Conservation (phyloP, 371 early-diverging fungal genomes). For the Mucor velutinosus region DNA sequence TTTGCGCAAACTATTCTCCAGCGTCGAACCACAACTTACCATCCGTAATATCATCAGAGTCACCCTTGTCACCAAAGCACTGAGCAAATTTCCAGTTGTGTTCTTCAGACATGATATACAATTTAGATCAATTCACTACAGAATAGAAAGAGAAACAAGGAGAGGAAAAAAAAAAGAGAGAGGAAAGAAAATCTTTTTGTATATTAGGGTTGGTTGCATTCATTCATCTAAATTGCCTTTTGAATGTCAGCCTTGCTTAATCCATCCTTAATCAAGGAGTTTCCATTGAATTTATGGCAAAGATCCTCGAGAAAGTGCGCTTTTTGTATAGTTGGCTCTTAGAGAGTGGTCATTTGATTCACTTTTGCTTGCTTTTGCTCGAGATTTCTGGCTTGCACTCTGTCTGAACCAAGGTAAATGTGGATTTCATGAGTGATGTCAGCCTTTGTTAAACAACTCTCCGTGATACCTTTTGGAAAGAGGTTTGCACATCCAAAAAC, state of each 20-base stretch:
- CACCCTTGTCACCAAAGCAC: slow-evolving; percentile 99
- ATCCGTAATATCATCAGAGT: slow-evolving; percentile 96
- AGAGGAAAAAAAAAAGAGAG: neutral
- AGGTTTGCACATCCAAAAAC: neutral
- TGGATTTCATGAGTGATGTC: neutral
- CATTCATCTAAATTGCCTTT: neutral
- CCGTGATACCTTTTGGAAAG: neutral
- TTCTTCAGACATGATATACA: slow-evolving; percentile 12
- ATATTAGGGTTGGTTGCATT: neutral
- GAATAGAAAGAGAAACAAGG: too few species aligned
- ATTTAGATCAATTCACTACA: neutral
- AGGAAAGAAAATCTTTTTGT: neutral
- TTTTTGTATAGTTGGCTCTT: neutral
- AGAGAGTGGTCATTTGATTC: neutral
- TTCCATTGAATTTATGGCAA: neutral
- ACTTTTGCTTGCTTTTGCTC: neutral
- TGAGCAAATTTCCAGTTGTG: slow-evolving; percentile 93
- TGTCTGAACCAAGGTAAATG: neutral
- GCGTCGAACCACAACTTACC: slow-evolving; percentile 56
- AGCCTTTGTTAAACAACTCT: neutral
- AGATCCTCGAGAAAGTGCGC: neutral
- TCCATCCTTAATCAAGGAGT: neutral
- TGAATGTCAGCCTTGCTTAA: neutral
- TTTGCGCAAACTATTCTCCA: neutral
- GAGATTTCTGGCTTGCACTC: neutral